These are phyloP conservation scores for Ganoderma multipileum DNA, from an alignment of 1,284 basidiomycete species.

Conservation along the genomic window DNA sequence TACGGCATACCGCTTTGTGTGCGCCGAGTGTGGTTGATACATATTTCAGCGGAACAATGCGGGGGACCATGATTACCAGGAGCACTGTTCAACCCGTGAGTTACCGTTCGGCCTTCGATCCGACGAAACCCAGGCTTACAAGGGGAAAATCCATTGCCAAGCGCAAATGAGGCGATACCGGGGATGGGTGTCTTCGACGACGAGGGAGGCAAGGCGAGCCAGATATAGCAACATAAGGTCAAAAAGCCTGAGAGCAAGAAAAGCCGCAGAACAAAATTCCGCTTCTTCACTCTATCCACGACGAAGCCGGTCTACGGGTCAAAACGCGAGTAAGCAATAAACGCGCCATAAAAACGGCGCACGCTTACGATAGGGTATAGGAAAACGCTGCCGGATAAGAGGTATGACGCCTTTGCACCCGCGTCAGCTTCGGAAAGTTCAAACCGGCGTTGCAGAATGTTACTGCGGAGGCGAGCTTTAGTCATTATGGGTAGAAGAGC, in stretches of 20 bases:
- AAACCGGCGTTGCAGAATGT: constrained; percentile 77
- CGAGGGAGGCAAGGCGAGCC: constrained; percentile 67
- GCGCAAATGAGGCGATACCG: constrained; percentile 66
- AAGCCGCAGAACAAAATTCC: constrained; percentile 63
- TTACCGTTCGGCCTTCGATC: neutral
- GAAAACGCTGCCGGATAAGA: constrained; percentile 77
- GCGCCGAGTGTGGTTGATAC: constrained; percentile 81
- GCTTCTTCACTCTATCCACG: constrained; percentile 63
- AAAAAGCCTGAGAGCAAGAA: constrained; percentile 67
- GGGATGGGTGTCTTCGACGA: constrained; percentile 66
- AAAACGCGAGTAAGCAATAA: neutral
- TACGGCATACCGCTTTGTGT: constrained; percentile 72
- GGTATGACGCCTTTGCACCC: constrained; percentile 70
- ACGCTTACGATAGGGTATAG: constrained; percentile 71
- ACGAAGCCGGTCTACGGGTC: constrained; percentile 60
- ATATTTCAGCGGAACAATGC: constrained; percentile 73
- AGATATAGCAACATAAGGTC: constrained; percentile 68
- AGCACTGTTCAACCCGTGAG: constrained; percentile 52
- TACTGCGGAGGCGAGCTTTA: constrained; percentile 47
- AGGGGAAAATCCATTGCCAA: constrained; percentile 78
- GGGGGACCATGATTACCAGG: constrained; percentile 77
- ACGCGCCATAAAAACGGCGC: constrained; percentile 8
- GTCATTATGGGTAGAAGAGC: neutral
- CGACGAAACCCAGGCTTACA: constrained; percentile 48
- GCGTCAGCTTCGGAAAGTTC: constrained; percentile 65